Percentiles rank a stretch among this genome's conserved stretches.
Evolutionary conservation across 768 basidiomycete species (phyloP).

Genomic region (Russula ochroleuca): DNA sequence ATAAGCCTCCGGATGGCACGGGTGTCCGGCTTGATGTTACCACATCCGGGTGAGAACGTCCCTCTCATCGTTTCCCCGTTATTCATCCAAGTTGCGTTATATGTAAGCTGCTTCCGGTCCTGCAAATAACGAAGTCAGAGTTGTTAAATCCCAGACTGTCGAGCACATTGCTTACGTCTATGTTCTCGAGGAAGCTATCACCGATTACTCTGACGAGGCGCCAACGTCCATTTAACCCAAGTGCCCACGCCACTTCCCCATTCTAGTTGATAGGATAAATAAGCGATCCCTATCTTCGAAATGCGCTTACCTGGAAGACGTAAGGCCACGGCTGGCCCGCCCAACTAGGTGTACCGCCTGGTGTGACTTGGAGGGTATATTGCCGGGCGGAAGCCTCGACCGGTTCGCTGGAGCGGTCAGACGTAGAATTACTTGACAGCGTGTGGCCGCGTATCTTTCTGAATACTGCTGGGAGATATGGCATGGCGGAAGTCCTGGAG

Average conservation of each 20-base stretch:
- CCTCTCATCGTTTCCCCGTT: constrained; percentile 13
- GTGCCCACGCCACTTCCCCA: constrained; percentile 17
- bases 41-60: constrained; percentile 14
- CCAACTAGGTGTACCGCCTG: constrained; percentile 17
- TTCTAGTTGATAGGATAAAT: constrained; percentile 8
- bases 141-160: background rate
- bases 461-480: background rate
- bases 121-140: background rate
- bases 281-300: background rate
- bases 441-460: constrained; percentile 1
- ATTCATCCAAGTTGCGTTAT: constrained; percentile 17
- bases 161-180: constrained; percentile 5
- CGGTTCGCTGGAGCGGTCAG: background rate
- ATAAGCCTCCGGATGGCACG: constrained; percentile 14
- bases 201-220: constrained; percentile 20
- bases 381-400: background rate
- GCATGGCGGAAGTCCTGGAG: background rate
- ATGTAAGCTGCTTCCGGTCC: constrained; percentile 17
- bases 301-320: constrained; percentile 11
- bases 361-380: constrained; percentile 5
- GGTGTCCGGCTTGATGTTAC: constrained; percentile 21
- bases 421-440: background rate
- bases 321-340: constrained; percentile 22
- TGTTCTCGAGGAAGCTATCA: constrained; percentile 12
- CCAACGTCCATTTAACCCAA: constrained; percentile 18